Base-by-base conservation (phyloP, 345 rosid genomes). In the Camelina laxa region DNA sequence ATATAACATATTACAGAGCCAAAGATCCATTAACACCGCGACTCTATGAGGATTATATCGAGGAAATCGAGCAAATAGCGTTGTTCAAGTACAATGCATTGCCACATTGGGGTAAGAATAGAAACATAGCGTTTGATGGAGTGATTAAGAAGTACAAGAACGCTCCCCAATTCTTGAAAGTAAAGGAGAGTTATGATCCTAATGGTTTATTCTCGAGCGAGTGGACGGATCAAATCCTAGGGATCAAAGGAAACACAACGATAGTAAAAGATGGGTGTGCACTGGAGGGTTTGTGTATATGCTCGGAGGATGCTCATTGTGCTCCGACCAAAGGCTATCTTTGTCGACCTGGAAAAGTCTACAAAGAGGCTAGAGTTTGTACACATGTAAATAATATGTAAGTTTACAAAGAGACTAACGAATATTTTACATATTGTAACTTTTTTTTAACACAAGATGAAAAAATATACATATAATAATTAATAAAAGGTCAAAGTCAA, bases 91-190 rank as follows among this genome's bases (percentile, higher is more conserved):
- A 89, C 20, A 83, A 85, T 3, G 97, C 81, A 0, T 72, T 84
- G 69, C 97, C 98, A 0, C 97, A 93, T 2, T 91, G 96, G 98
- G 97, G 94, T 14, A 93, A 93, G 77, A 93, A 93, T 19, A 64
- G 96, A 50, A 89, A 89, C 71, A 2, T 87, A 4, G 93, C 82
- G 0, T 91, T 89, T 38, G 76, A 60, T 54, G 87, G 87, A 7
- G 94, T 78, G 9, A 66, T 88, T 14, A 59, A 58, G 24, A 93
- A 82, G 55, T 93, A 89, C 22, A 81, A 76, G 11, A 83, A 80
- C 2, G 85, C 82, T 0, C 27, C 42, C 0, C 58, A 80, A 1
- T 91, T 89, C 69, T 74, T 89, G 77, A 80, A 79, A 76, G 80
- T 89, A 3, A 91, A 81, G 60, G 79, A 86, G 6, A 49, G 1